Conservation (phyloP, 1,284 basidiomycete genomes). For the Pseudozyma thailandica region DNA sequence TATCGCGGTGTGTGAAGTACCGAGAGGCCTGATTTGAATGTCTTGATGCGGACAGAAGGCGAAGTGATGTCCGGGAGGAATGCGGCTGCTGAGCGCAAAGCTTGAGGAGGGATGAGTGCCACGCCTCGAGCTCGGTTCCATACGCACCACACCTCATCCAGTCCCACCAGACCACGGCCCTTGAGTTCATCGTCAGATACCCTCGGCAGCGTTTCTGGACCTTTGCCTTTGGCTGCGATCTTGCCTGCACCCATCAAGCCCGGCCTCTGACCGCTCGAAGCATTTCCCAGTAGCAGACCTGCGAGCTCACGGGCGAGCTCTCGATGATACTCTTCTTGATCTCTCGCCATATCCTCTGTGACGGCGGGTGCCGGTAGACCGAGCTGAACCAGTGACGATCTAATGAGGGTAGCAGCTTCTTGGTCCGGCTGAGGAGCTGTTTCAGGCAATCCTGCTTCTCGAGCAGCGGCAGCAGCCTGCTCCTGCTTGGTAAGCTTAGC, state of each 20-base stretch:
- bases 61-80: slow-evolving; percentile 77
- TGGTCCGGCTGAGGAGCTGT: slow-evolving; percentile 69
- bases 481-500: slow-evolving; percentile 78
- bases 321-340: slow-evolving; percentile 82
- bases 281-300: slow-evolving; percentile 75
- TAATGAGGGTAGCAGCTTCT: slow-evolving; percentile 73
- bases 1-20: slow-evolving; percentile 83
- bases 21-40: slow-evolving; percentile 78
- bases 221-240: slow-evolving; percentile 66
- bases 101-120: slow-evolving; percentile 88
- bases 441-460: slow-evolving; percentile 25
- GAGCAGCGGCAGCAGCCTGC: slow-evolving; percentile 44
- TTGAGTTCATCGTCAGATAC: slow-evolving; percentile 23
- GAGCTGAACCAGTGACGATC: slow-evolving; percentile 85
- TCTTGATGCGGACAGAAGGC: slow-evolving; percentile 77
- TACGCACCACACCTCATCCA: slow-evolving; percentile 95
- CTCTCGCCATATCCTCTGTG: slow-evolving; percentile 87
- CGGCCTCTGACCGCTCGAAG: slow-evolving; percentile 61
- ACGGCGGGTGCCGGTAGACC: slow-evolving; percentile 84
- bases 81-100: slow-evolving; percentile 79
- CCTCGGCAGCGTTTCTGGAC: slow-evolving; percentile 14
- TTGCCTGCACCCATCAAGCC: slow-evolving; percentile 58
- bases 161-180: slow-evolving; percentile 74
- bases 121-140: slow-evolving; percentile 93
- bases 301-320: slow-evolving; percentile 86